Evolutionary conservation across 768 basidiomycete species (phyloP).

Genomic region (Austroboletus festivus): DNA sequence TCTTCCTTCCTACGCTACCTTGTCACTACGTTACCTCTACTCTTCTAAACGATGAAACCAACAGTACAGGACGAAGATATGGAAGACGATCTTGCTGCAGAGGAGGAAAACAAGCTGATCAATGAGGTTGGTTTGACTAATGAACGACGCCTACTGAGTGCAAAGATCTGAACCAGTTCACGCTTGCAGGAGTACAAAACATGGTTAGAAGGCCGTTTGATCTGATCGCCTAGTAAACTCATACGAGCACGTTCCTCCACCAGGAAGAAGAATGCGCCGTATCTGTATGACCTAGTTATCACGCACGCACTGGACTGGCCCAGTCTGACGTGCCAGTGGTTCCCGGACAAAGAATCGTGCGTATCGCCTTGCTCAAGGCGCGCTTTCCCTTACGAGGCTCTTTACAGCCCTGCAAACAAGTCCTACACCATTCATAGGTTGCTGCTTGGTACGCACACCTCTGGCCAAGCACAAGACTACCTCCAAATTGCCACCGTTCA

Average conservation of each 20-base stretch:
- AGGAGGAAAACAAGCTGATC: constrained; percentile 85
- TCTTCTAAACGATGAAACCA: constrained; percentile 40
- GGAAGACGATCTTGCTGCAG: constrained; percentile 77
- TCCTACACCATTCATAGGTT: constrained; percentile 94
- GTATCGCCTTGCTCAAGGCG: constrained; percentile 26
- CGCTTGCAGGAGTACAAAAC: constrained; percentile 74
- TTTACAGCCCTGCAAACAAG: constrained; percentile 76
- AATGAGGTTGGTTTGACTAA: constrained; percentile 60
- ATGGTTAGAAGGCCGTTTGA: constrained; percentile 46
- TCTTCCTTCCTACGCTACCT: neutral
- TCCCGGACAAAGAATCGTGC: constrained; percentile 93
- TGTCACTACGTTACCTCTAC: too few species aligned
- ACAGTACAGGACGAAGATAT: constrained; percentile 55
- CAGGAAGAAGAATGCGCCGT: constrained; percentile 97
- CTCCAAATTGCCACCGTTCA: constrained; percentile 94
- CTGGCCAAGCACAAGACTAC: constrained; percentile 89
- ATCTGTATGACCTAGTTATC: constrained; percentile 95
- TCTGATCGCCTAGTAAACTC: neutral
- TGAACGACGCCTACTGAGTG: neutral
- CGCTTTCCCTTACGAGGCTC: neutral
- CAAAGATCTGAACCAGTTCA: constrained; percentile 8
- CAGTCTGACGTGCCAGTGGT: constrained; percentile 96
- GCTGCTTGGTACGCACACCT: constrained; percentile 96
- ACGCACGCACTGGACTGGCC: constrained; percentile 99
- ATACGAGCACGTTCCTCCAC: neutral